Evolutionary conservation across 2,329 filamentous ascomycete genomes (phyloP).

Genomic region (Lecanicillium sp.): DNA sequence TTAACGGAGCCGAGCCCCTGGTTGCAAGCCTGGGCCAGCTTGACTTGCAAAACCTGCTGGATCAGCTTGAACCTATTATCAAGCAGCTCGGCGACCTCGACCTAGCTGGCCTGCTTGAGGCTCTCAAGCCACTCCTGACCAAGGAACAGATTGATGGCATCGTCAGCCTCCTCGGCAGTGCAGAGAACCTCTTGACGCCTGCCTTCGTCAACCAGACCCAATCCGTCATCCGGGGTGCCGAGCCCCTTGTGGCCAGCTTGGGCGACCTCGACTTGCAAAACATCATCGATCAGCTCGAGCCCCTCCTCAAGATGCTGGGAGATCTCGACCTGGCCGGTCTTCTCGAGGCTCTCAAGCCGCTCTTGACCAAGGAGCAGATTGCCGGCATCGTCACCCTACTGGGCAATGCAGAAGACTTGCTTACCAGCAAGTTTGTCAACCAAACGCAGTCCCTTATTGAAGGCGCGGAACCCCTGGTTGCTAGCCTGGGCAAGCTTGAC

Average conservation of each 20-base stretch:
- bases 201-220: conserved; percentile 24
- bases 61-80: conserved; percentile 20
- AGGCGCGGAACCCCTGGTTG: conserved; percentile 16
- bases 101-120: conserved; percentile 11
- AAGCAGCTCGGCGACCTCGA: conserved; percentile 12
- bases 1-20: conserved; percentile 19
- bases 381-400: conserved; percentile 13
- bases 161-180: conserved; percentile 24
- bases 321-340: conserved; percentile 24
- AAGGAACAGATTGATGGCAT: conserved; percentile 22
- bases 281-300: conserved; percentile 25
- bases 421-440: conserved; percentile 15
- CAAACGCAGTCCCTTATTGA: conserved; percentile 12
- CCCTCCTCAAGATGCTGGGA: conserved; percentile 19
- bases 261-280: conserved; percentile 22
- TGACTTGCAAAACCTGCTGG: conserved; percentile 19
- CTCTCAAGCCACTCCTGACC: conserved; percentile 15
- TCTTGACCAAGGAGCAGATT: conserved; percentile 20
- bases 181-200: conserved; percentile 22
- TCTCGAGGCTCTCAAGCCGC: conserved; percentile 18
- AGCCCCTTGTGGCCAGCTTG: conserved; percentile 21
- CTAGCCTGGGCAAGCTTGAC: conserved; percentile 23
- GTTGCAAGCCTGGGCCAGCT: conserved; percentile 24
- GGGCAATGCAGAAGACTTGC: conserved; percentile 9
- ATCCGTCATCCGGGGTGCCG: conserved; percentile 25